phyloP scores from a whole-genome alignment of 208 protist genomes.

The Wallacemonas collosoma region DNA sequence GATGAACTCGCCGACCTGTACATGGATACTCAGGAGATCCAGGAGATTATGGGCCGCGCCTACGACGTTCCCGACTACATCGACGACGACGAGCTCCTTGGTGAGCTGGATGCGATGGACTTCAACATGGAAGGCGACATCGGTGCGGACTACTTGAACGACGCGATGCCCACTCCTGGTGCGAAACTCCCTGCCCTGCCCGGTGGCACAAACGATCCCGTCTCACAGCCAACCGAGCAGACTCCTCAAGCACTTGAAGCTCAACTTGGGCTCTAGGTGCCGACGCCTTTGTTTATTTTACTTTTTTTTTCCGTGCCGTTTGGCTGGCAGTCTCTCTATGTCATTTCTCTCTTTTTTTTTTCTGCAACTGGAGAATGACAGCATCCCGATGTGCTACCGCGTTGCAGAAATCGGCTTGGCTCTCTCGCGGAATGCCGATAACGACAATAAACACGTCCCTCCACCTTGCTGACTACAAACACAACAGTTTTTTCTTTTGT shows the following conservation, averaged over 20 bases:
- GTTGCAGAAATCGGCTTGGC: neutral
- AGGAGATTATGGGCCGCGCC: slow-evolving; percentile 91
- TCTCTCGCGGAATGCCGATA: neutral
- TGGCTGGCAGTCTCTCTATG: neutral
- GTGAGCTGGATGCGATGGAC: slow-evolving; percentile 87
- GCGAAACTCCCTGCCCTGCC: slow-evolving; percentile 60
- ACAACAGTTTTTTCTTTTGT: too few species aligned
- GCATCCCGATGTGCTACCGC: neutral
- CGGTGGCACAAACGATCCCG: slow-evolving; percentile 26
- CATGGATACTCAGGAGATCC: slow-evolving; percentile 92
- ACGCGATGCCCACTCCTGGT: slow-evolving; percentile 69
- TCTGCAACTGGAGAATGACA: neutral
- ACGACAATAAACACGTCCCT: too few species aligned
- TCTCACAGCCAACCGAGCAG: slow-evolving; percentile 28
- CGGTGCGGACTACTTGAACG: slow-evolving; percentile 61
- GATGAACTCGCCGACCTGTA: slow-evolving; percentile 92
- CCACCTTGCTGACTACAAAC: too few species aligned
- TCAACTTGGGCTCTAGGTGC: slow-evolving; percentile 71
- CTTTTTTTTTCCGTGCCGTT: slow-evolving; percentile 19
- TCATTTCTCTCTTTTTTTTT: slow-evolving; percentile 17
- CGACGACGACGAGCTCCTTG: slow-evolving; percentile 92
- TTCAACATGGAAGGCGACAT: slow-evolving; percentile 68
- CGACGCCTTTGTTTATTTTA: slow-evolving; percentile 19
- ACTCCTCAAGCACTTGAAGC: slow-evolving; percentile 85
- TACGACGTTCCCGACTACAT: slow-evolving; percentile 93